Evolutionary conservation across 768 basidiomycete genomes (phyloP), one percentile per base, ranked within the genome.

Genomic region (Lactifluus piperatus): DNA sequence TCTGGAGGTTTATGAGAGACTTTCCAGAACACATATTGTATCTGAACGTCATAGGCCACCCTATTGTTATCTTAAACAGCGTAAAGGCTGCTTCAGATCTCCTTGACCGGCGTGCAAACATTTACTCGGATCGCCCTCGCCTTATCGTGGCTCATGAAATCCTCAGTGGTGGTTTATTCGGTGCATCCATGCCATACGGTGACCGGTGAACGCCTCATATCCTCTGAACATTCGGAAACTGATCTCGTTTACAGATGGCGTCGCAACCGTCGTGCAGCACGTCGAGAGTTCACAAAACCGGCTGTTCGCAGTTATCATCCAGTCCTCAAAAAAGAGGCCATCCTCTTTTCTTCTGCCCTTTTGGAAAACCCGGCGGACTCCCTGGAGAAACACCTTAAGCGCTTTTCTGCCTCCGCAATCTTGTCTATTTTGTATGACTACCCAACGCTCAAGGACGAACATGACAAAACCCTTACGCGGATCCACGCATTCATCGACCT

Each of bases 381-480:
- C 30, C 11, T 36, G 18, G 36, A 46, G 10, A 51, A 53, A 16
- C 60, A 62, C 26, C 14, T 62, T 18, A 44, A 51, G 10, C 60
- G 60, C 5, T 36, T 45, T 14, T 2, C 60, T 13, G 51, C 60
- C 11, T 62, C 60, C 7, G 30, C 51, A 16, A 46, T 39, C 10
- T 48, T 62, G 60, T 58, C 60, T 1, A 50, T 57, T 39, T 43
- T 57, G 32, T 57, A 57, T 27, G 47, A 57, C 4, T 50, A 57
- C n/a, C 60, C 60, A 1, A 50, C 56, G 10, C 50, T 58, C 9
- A 36, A 52, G 18, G 30, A 45, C 5, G 56, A 57, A 6, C 9
- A 58, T n/a, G 49, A 62, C 37, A 34, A 45, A 22, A 53, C 24
- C 26, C n/a, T 62, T 14, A 18, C 20, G 3, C 24, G 47, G 16